Evolutionary conservation across 1,284 basidiomycete genomes (phyloP), one percentile per base, ranked within the genome.

Genomic region (Naganishia liquefaciens): DNA sequence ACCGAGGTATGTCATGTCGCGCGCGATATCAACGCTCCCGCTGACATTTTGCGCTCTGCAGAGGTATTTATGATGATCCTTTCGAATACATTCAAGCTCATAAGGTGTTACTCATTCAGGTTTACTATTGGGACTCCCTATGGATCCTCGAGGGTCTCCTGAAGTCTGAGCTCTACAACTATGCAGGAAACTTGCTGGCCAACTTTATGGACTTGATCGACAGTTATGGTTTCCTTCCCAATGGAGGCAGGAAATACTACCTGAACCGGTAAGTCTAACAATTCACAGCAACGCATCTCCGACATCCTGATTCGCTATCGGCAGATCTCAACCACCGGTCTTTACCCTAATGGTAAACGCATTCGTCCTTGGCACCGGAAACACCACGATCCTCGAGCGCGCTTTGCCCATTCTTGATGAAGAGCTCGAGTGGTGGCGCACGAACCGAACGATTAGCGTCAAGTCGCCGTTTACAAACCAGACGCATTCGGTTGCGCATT

Each of bases 121-220:
- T 69, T 82, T 85, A 91, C 76, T 90, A 91, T 70, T 90, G 89
- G 89, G 89, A 91, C 73, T 88, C 86, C 69, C 91, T 86, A 77
- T 93, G 90, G 90, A 93, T 94, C 70, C 77, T 91, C 5, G 85
- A 90, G 68, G 93, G 93, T 39, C 81, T 95, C 39, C 80, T 96
- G 50, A 81, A 88, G 72, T 91, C 89, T 2, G 84, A 89, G 74
- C 82, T 95, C 23, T 87, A 85, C 71, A 81, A 82, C 66, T 83
- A 90, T 55, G 89, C 85, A 62, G 90, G 89, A 70, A 86, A 82
- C 15, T 88, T 91, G 0, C 80, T 94, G 33, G 85, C 89, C 70
- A 94, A 95, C 80, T 93, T 96, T 73, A 93, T 95, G 91, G 92
- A 96, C 73, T 86, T 93, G 74, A 80, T 96, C 57, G 85, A 89